Percentiles rank a stretch among this genome's conserved stretches.
Evolutionary conservation across 1,139 yeast genomes (phyloP).

Genomic region (Eremothecium sinecaudum): DNA sequence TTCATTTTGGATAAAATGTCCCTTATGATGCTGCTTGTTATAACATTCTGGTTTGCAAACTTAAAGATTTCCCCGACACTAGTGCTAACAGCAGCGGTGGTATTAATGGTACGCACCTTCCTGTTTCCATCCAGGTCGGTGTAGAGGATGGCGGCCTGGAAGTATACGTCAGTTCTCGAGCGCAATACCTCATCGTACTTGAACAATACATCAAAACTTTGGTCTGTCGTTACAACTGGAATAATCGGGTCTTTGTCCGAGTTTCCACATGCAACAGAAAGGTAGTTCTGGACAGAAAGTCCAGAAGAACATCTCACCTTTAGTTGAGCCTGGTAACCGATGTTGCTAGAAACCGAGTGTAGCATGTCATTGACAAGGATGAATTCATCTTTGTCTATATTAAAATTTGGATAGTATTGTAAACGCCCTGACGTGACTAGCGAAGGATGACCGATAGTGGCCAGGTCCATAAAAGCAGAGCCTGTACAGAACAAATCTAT

Average conservation of each 20-base stretch:
- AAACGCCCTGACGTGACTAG: conserved; percentile 65
- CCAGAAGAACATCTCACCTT: conserved; percentile 88
- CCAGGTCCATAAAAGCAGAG: conserved; percentile 57
- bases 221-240: conserved; percentile 57
- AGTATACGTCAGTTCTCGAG: conserved; percentile 69
- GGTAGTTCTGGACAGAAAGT: conserved; percentile 69
- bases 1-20: conserved; percentile 59
- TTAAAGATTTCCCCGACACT: conserved; percentile 65
- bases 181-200: conserved; percentile 70
- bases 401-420: conserved; percentile 58
- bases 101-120: conserved; percentile 75
- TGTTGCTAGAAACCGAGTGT: conserved; percentile 36
- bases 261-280: conserved; percentile 40
- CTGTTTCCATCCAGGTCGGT: conserved; percentile 70
- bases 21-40: conserved; percentile 61
- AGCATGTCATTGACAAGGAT: conserved; percentile 53
- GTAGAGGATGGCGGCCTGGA: conserved; percentile 83
- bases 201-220: conserved; percentile 62
- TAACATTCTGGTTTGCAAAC: conserved; percentile 78
- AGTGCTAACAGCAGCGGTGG: conserved; percentile 73
- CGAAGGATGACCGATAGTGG: conserved; percentile 62
- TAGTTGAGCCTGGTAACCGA: conserved; percentile 74
- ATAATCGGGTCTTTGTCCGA: conserved; percentile 52
- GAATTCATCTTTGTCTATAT: conserved; percentile 61
- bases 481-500: conserved; percentile 69